These are phyloP conservation scores for Iris pallida DNA, from an alignment of 116 monocot species.

Conservation along the genomic window DNA sequence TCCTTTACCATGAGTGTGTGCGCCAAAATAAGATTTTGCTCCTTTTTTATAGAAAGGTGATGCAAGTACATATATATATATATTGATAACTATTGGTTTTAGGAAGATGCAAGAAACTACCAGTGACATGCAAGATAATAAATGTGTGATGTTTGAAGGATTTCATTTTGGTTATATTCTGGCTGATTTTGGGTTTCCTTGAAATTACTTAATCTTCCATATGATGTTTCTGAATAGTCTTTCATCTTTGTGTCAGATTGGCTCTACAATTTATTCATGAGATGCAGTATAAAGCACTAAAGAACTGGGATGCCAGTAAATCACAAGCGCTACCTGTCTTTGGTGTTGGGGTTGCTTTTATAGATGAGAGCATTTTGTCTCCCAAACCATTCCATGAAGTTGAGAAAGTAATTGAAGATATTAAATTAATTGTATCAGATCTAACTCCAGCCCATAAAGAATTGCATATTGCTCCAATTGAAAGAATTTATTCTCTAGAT, in stretches of 20 bases:
- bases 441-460: slow-evolving; percentile 54
- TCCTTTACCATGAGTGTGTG: too few relatives aligned
- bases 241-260: slow-evolving; percentile 34
- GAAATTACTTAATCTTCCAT: too few relatives aligned
- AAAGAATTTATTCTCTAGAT: slow-evolving; percentile 37
- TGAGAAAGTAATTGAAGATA: slow-evolving; percentile 46
- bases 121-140: too few relatives aligned
- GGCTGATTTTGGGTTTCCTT: too few relatives aligned
- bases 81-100: too few relatives aligned
- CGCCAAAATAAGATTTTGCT: too few relatives aligned
- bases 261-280: slow-evolving; percentile 91
- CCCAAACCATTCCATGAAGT: slow-evolving; percentile 16
- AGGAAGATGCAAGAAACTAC: too few relatives aligned
- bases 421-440: slow-evolving; percentile 46
- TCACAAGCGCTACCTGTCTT: slow-evolving; percentile 84
- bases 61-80: too few relatives aligned
- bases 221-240: too few relatives aligned
- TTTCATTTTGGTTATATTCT: too few relatives aligned
- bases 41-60: too few relatives aligned
- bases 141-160: too few relatives aligned
- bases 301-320: slow-evolving; percentile 90
- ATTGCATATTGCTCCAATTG: slow-evolving; percentile 62
- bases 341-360: slow-evolving; percentile 81
- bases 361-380: slow-evolving; percentile 57
- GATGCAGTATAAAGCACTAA: slow-evolving; percentile 76